These are phyloP conservation scores for Nasturtium officinale DNA, from an alignment of 345 rosid species.

Conservation along the genomic window DNA sequence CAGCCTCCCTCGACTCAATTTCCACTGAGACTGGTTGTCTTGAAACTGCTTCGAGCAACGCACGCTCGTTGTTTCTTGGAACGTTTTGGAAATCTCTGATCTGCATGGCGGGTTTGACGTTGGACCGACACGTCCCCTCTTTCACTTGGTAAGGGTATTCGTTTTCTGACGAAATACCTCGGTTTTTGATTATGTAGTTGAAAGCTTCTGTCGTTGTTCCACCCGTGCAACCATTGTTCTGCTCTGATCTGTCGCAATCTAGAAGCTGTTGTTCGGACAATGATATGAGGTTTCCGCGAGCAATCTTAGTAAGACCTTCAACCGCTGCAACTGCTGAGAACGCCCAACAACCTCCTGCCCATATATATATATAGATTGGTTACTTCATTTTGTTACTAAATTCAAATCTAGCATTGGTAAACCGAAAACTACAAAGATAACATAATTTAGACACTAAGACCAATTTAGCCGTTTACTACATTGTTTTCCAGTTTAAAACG, in stretches of 20 bases:
- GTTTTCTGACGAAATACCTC: slow-evolving; percentile 53
- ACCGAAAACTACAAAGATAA: neutral
- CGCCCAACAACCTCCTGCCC: slow-evolving; percentile 67
- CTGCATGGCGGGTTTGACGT: slow-evolving; percentile 25
- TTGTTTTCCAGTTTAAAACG: neutral
- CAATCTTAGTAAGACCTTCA: slow-evolving; percentile 55
- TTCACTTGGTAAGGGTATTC: slow-evolving; percentile 47
- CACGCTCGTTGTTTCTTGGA: slow-evolving; percentile 49
- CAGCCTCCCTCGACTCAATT: slow-evolving; percentile 38
- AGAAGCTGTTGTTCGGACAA: slow-evolving; percentile 64
- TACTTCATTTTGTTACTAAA: neutral
- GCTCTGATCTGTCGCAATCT: slow-evolving; percentile 45
- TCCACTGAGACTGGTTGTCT: slow-evolving; percentile 59
- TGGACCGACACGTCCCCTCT: slow-evolving; percentile 46
- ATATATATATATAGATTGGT: neutral
- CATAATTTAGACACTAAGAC: neutral
- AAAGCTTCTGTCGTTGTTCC: slow-evolving; percentile 53
- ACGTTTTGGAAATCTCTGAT: slow-evolving; percentile 50
- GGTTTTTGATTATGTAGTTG: slow-evolving; percentile 42
- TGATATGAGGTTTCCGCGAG: slow-evolving; percentile 50
- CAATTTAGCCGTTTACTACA: neutral
- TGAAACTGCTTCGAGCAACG: slow-evolving; percentile 53
- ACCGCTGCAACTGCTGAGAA: slow-evolving; percentile 63
- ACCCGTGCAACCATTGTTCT: slow-evolving; percentile 49
- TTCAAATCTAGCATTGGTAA: neutral